Base-by-base conservation (phyloP, 495 filamentous ascomycete species). In the Durotheca rogersii region DNA sequence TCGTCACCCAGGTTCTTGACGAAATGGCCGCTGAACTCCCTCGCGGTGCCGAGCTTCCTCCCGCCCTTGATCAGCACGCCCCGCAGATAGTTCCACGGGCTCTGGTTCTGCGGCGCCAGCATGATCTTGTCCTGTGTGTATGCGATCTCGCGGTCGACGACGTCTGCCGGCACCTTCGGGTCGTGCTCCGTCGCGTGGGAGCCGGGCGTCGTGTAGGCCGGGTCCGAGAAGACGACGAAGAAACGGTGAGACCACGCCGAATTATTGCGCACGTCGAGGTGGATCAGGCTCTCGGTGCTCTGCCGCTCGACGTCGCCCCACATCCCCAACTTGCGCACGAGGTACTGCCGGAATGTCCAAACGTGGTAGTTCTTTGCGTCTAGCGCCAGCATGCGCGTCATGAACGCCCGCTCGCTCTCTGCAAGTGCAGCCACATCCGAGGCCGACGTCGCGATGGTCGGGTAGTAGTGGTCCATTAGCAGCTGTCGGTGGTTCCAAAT, bases 361-460 rank as follows among this genome's bases (percentile, higher is more conserved):
- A 98, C 94, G 67, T 98, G 93, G 65, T 97, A 97, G 73, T 98
- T 98, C 68, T 98, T 98, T 9, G 84, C 80, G 67, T 98, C 93
- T 56, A 84, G 76, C 47, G 78, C 78, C 33, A 98, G 87, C 81
- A 96, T 96, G 31, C 76, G 60, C 48, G 76, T 77, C 34, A 95
- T 79, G 73, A 98, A 98, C 29, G 74, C 72, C 19, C 71, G 65
- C 72, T 98, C 93, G 12, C 78, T 64, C 1, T 58, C 47, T 7
- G 67, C 75, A 23, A 82, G 62, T 3, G 36, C 41, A 3, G 65
- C 51, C 4, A 77, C 41, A 15, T 56, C 60, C 4, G 45, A 33
- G 0, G 63, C 47, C n/a, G 63, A 48, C 7, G 53, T 72, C 11
- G 75, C 55, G 34, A 85, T 70, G 2, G 68, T 69, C 1, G 81